Evolutionary conservation across 2,329 filamentous ascomycete species (phyloP).

Genomic region (Intubia oerlemansii): DNA sequence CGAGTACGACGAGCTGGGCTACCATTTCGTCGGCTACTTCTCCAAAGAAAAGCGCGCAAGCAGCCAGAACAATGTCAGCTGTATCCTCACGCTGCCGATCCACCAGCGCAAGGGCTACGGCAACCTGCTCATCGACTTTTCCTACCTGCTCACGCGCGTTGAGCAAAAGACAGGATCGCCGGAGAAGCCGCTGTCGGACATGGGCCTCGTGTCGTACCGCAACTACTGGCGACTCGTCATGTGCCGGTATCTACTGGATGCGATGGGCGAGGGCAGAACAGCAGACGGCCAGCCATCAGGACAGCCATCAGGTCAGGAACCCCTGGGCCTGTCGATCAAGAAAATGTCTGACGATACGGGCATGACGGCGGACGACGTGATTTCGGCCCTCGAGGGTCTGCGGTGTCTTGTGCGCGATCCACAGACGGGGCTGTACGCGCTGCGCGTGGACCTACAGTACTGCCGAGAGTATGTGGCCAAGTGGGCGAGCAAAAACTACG

Average conservation of each 20-base stretch:
- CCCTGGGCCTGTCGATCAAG: conserved; percentile 34
- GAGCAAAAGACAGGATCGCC: conserved; percentile 90
- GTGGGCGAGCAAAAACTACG: conserved; percentile 76
- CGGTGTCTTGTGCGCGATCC: conserved; percentile 80
- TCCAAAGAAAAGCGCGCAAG: conserved; percentile 94
- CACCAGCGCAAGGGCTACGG: conserved; percentile 96
- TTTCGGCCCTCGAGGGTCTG: conserved; percentile 78
- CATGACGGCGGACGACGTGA: conserved; percentile 89
- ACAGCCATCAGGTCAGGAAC: too few relatives aligned
- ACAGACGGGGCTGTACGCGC: conserved; percentile 68
- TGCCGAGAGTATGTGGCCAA: conserved; percentile 75
- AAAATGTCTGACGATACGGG: conserved; percentile 75
- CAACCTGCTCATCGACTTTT: conserved; percentile 93
- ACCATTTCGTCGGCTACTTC: conserved; percentile 97
- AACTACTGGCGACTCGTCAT: conserved; percentile 91
- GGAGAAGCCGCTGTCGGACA: conserved; percentile 92
- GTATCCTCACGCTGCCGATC: conserved; percentile 86
- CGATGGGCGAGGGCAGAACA: conserved; percentile 17
- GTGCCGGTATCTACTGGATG: conserved; percentile 60
- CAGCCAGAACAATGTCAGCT: conserved; percentile 93
- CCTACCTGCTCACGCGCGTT: conserved; percentile 81
- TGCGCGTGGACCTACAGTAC: conserved; percentile 68
- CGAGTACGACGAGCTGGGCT: conserved; percentile 76
- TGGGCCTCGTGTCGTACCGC: conserved; percentile 90
- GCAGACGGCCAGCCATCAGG: conserved; percentile 14